Conservation (phyloP, 1,284 basidiomycete genomes). For the Ustilago tritici region DNA sequence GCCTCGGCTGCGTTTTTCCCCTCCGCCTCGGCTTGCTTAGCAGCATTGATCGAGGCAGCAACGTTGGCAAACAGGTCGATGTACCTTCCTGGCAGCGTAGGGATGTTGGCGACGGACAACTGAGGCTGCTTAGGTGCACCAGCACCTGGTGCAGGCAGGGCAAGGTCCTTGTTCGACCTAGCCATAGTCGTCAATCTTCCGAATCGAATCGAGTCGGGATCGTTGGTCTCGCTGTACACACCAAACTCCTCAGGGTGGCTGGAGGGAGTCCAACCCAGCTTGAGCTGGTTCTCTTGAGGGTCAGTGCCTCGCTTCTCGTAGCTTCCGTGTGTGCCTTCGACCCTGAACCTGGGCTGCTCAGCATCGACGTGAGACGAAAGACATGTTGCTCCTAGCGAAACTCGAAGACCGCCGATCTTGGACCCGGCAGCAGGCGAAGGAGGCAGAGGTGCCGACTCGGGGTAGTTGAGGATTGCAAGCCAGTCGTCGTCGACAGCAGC, state of each 20-base stretch:
- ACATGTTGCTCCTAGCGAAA: slow-evolving; percentile 59
- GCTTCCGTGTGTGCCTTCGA: slow-evolving; percentile 61
- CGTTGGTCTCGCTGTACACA: slow-evolving; percentile 49
- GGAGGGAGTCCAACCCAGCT: slow-evolving; percentile 60
- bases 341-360: slow-evolving; percentile 62
- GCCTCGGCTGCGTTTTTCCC: slow-evolving; percentile 28
- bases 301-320: slow-evolving; percentile 66
- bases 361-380: slow-evolving; percentile 61
- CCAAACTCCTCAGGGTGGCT: slow-evolving; percentile 63
- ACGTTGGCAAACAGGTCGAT: slow-evolving; percentile 63
- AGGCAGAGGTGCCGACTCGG: slow-evolving; percentile 47
- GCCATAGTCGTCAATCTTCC: slow-evolving; percentile 60
- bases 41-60: slow-evolving; percentile 57
- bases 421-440: slow-evolving; percentile 55
- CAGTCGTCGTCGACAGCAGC: slow-evolving; percentile 66
- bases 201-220: slow-evolving; percentile 50
- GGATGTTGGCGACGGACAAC: slow-evolving; percentile 56
- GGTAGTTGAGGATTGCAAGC: slow-evolving; percentile 61
- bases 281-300: slow-evolving; percentile 68
- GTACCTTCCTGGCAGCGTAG: slow-evolving; percentile 65
- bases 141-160: slow-evolving; percentile 21
- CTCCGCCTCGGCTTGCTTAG: slow-evolving; percentile 27
- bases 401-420: slow-evolving; percentile 56
- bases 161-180: slow-evolving; percentile 28
- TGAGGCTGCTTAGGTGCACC: slow-evolving; percentile 54